Percentiles rank a stretch among this genome's conserved stretches.
phyloP scores from a whole-genome alignment of 768 basidiomycete genomes.

The Leccinellum luteum region DNA sequence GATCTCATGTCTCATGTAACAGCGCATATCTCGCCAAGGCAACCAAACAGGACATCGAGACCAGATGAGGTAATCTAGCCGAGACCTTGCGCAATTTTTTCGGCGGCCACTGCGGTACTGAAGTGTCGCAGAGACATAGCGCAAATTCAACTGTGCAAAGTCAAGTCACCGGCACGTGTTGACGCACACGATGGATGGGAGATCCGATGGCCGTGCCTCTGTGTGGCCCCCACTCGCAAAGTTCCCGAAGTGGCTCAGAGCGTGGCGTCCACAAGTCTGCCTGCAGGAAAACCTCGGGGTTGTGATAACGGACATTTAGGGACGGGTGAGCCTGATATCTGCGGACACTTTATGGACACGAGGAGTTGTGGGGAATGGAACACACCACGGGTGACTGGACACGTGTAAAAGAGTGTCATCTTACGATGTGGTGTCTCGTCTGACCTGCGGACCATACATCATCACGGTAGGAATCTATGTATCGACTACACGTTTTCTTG shows the following conservation, averaged over 20 bases:
- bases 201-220: slow-evolving; percentile 23
- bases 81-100: background rate
- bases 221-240: slow-evolving; percentile 4
- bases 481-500: background rate
- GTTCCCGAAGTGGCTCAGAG: slow-evolving; percentile 6
- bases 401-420: slow-evolving; percentile 15
- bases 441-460: slow-evolving; percentile 3
- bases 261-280: slow-evolving; percentile 26
- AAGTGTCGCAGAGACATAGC: background rate
- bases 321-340: slow-evolving; percentile 2
- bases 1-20: background rate
- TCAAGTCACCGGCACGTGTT: slow-evolving; percentile 14
- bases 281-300: slow-evolving; percentile 20
- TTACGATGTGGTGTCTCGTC: background rate
- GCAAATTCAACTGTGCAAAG: slow-evolving; percentile 11
- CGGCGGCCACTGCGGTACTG: background rate
- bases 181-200: slow-evolving; percentile 17
- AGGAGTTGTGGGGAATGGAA: slow-evolving; percentile 8
- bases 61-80: slow-evolving; percentile 14
- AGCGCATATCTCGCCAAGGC: background rate
- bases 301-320: slow-evolving; percentile 12
- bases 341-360: slow-evolving; percentile 13
- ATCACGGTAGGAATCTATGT: background rate
- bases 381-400: slow-evolving; percentile 16
- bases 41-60: background rate